These are phyloP conservation scores for Anisodus tanguticus DNA, from an alignment of 257 asterid genomes.

Conservation along the genomic window DNA sequence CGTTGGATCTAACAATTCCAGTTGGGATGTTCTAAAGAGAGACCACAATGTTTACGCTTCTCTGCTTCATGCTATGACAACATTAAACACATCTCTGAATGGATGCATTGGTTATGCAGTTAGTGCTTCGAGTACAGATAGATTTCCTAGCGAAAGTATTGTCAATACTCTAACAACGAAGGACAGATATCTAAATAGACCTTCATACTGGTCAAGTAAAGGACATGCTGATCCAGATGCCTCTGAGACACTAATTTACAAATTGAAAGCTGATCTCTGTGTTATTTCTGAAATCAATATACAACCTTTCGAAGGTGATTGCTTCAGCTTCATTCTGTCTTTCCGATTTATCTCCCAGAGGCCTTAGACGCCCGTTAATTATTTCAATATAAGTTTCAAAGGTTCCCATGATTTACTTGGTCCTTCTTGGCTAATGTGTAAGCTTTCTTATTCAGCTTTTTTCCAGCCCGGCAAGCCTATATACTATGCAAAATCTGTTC, in stretches of 20 bases:
- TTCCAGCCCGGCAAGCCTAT: constrained; percentile 63
- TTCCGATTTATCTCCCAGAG: not conserved
- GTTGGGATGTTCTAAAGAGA: constrained; percentile 45
- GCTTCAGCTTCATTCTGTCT: not conserved
- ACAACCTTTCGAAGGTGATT: constrained; percentile 80
- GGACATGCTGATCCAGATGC: constrained; percentile 67
- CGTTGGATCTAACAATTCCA: constrained; percentile 39
- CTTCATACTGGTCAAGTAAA: constrained; percentile 86
- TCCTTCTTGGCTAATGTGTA: not conserved
- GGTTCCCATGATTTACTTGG: not conserved
- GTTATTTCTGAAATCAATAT: constrained; percentile 65
- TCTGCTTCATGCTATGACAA: constrained; percentile 56
- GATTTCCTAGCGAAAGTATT: no score
- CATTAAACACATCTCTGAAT: constrained; percentile 41
- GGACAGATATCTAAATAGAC: constrained; percentile 48
- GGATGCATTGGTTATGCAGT: constrained; percentile 66
- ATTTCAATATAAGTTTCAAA: no score
- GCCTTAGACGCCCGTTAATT: no score
- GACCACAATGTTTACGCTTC: constrained; percentile 69
- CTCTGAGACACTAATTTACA: constrained; percentile 75
- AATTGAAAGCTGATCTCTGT: constrained; percentile 63
- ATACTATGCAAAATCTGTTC: constrained; percentile 64
- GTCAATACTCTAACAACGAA: constrained; percentile 59
- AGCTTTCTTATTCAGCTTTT: constrained; percentile 52
- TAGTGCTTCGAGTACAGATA: constrained; percentile 79